phyloP scores from a whole-genome alignment of 768 basidiomycete species.

The Myochromella boudieri region DNA sequence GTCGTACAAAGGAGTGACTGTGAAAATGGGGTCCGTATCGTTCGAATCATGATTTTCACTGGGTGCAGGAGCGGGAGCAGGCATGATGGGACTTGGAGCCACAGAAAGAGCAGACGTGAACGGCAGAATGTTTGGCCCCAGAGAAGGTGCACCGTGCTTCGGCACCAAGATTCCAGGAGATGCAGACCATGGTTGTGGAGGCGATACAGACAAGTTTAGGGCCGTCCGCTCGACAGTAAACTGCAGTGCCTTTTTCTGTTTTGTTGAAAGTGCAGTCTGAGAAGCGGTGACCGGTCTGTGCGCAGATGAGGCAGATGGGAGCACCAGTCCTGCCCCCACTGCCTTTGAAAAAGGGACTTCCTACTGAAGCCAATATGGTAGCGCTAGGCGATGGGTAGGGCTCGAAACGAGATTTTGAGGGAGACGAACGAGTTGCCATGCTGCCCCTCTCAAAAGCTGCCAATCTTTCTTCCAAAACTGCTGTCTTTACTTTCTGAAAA shows the following conservation, averaged over 20 bases:
- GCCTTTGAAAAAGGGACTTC: slow-evolving; percentile 12
- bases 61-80: slow-evolving; percentile 15
- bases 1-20: background rate
- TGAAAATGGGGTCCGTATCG: background rate
- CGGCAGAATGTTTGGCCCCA: background rate
- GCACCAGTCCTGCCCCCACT: slow-evolving; percentile 7
- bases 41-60: background rate
- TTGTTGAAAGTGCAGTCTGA: slow-evolving; percentile 1
- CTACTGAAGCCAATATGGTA: too few species aligned
- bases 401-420: background rate
- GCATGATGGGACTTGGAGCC: slow-evolving; percentile 8
- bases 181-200: slow-evolving; percentile 4
- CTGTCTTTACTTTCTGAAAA: background rate
- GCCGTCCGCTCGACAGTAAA: slow-evolving; percentile 11
- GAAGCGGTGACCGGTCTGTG: slow-evolving; percentile 17
- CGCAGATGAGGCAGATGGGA: slow-evolving; percentile 22
- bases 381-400: background rate
- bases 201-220: slow-evolving; percentile 6
- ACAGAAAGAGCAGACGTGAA: background rate
- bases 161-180: background rate
- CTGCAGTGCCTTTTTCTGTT: slow-evolving; percentile 9
- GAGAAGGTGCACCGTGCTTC: background rate
- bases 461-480: background rate
- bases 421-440: background rate
- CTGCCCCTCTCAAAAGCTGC: background rate